Evolutionary conservation across 176 grass and related monocot genomes (phyloP).

Genomic region (Lolium multiflorum): DNA sequence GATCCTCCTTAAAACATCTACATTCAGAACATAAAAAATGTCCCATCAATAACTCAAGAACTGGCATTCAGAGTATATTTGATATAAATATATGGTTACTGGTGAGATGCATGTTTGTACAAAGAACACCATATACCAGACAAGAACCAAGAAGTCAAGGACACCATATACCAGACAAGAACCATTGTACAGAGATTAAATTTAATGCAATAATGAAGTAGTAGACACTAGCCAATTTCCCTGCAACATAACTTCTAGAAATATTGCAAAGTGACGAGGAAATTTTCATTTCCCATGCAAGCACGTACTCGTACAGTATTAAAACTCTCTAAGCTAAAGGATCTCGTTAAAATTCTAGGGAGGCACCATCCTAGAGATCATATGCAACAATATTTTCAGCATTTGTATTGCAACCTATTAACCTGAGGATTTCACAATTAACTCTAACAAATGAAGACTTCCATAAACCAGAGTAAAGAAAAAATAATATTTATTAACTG

Average conservation of each 20-base stretch:
- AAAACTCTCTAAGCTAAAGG: slow-evolving; percentile 5
- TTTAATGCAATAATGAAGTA: slow-evolving; percentile 30
- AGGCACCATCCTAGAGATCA: slow-evolving; percentile 27
- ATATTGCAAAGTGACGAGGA: slow-evolving; percentile 21
- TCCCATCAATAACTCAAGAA: slow-evolving; percentile 28
- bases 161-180: slow-evolving; percentile 27
- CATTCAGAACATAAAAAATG: slow-evolving; percentile 48
- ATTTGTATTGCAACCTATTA: slow-evolving; percentile 41
- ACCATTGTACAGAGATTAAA: slow-evolving; percentile 10
- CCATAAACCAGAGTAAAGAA: slow-evolving; percentile 10
- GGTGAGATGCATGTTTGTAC: slow-evolving; percentile 7
- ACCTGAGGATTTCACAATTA: slow-evolving; percentile 19
- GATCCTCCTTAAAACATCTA: slow-evolving; percentile 92
- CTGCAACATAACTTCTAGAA: slow-evolving; percentile 25
- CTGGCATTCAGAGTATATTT: slow-evolving; percentile 30
- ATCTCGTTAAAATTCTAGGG: slow-evolving; percentile 16
- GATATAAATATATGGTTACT: slow-evolving; percentile 32
- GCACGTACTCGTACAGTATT: slow-evolving; percentile 12
- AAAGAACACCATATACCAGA: slow-evolving; percentile 22
- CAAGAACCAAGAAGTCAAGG: background rate
- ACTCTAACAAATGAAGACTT: background rate
- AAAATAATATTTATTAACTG: background rate
- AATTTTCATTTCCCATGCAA: slow-evolving; percentile 32
- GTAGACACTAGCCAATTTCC: background rate
- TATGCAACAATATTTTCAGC: slow-evolving; percentile 38